Evolutionary conservation across 164 flowering plant species (phyloP), one percentile per base, ranked within the genome.

Genomic region (Annona squamosa): DNA sequence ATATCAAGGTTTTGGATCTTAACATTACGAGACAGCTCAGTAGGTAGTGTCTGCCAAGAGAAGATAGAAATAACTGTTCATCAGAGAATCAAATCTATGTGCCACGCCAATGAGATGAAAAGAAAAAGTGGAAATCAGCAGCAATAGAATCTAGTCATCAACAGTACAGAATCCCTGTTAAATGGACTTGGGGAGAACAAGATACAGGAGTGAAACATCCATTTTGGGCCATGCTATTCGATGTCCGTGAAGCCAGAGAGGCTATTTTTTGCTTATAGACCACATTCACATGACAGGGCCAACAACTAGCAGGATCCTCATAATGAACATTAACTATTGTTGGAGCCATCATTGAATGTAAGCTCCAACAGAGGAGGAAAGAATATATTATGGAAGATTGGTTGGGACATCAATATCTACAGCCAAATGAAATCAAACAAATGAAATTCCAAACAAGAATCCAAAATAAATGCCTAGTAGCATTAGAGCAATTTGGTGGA

Each of bases 1-100:
- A 92, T 42, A 73, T 92, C 98, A 71, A 94, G 81, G 80, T 77
- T 88, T 81, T 77, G 91, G 46, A 91, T 87, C 74, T 79, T 91
- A 52, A 12, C 76, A 79, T 89, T 91, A 56, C 44, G 80, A 26
- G 82, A 77, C 78, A 92, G 73, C 80, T 88, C 99, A 48, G 77
- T 77, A 10, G 97, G 98, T 47, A 94, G 84, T 75, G 74, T 72
- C 99, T 94, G 74, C 57, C 63, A 68, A 71, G 67, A 57, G 71
- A 63, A 19, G 42, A 59, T 44, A 5, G 4, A 42, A 73, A 19
- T 56, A 52, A n/a, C 67, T 19, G 2, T 3, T 64, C 42, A 37
- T 37, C 12, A 18, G 43, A 16, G n/a, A 66, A 6, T 46, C 16
- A 19, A 12, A 37, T 9, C 37, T 64, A 64, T 6, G 42, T 4